Percentiles rank a stretch among this genome's conserved stretches.
These are phyloP conservation scores for Salvia hispanica DNA, from an alignment of 257 asterid species.

Conservation along the genomic window DNA sequence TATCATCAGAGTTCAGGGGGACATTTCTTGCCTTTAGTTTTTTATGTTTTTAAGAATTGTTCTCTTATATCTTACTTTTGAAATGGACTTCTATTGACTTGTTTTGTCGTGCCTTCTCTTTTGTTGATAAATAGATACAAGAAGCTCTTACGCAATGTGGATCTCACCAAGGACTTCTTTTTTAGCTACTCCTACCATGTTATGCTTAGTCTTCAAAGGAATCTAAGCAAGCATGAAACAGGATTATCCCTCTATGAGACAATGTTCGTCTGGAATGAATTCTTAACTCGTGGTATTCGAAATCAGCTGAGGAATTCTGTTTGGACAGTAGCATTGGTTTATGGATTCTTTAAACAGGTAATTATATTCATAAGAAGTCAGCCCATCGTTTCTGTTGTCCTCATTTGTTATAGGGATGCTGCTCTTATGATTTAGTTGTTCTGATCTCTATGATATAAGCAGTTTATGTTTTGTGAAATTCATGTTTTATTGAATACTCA, in stretches of 20 bases:
- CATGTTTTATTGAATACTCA: constrained; percentile 1
- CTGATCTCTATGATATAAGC: background rate
- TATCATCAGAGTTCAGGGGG: constrained; percentile 59
- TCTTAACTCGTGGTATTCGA: constrained; percentile 83
- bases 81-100: constrained; percentile 45
- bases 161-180: constrained; percentile 95
- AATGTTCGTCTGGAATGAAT: constrained; percentile 98
- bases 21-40: constrained; percentile 33
- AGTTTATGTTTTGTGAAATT: background rate
- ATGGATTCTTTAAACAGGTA: constrained; percentile 97
- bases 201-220: constrained; percentile 93
- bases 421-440: constrained; percentile 1
- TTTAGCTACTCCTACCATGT: constrained; percentile 94
- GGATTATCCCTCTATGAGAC: constrained; percentile 72
- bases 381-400: constrained; percentile 1
- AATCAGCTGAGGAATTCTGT: constrained; percentile 69
- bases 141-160: constrained; percentile 88
- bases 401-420: background rate
- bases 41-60: constrained; percentile 28
- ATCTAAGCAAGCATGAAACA: constrained; percentile 63
- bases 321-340: constrained; percentile 93
- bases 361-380: constrained; percentile 13
- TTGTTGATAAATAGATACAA: constrained; percentile 73
- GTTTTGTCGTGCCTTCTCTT: constrained; percentile 42
- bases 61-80: constrained; percentile 22